Evolutionary conservation across 176 grass and related monocot genomes (phyloP), one percentile per base, ranked within the genome.

Genomic region (Juncus inflexus): DNA sequence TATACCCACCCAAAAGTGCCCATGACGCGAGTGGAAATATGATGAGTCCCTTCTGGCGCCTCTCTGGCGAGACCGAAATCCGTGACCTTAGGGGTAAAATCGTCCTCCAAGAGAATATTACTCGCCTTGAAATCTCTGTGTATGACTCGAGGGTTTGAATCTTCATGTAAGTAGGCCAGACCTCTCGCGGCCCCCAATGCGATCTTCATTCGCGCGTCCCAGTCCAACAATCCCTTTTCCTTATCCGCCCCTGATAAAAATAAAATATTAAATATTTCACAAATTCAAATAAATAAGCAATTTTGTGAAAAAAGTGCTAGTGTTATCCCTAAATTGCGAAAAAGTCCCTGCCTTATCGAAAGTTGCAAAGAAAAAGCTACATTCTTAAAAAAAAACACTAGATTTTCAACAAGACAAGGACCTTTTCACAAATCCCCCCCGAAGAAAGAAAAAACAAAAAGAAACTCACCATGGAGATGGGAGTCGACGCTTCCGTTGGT

Each of bases 61-160:
- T 97, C 92, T 75, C 92, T 89, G 69, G 92, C 92, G 62, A 97
- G 77, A 60, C 92, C 92, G 77, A 97, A 97, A 97, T 97, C 87
- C 42, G 87, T 89, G 72, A 97, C 87, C 80, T 97, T 91, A 1
- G 92, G 84, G 60, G 73, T 97, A 82, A 89, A 97, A 84, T 97
- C 92, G 81, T 89, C 87, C 61, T 91, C 92, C 71, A 97, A 72
- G 37, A 97, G 73, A 71, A 97, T 83, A 74, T 97, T 97, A 67
- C 92, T 97, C 36, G 67, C 87, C 56, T 97, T 97, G 73, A 91
- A 97, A 75, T 97, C 87, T 4, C 92, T 87, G 41, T 97, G 87
- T 89, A 97, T 97, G n/a, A 97, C 85, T 78, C 80, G 85, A 50
- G 92, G 92, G 55, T 97, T 97, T 37, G 92, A 87, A 79, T 86